Evolutionary conservation across 2,329 filamentous ascomycete genomes (phyloP), one percentile per base, ranked within the genome.

Genomic region (Colletotrichum sp.): DNA sequence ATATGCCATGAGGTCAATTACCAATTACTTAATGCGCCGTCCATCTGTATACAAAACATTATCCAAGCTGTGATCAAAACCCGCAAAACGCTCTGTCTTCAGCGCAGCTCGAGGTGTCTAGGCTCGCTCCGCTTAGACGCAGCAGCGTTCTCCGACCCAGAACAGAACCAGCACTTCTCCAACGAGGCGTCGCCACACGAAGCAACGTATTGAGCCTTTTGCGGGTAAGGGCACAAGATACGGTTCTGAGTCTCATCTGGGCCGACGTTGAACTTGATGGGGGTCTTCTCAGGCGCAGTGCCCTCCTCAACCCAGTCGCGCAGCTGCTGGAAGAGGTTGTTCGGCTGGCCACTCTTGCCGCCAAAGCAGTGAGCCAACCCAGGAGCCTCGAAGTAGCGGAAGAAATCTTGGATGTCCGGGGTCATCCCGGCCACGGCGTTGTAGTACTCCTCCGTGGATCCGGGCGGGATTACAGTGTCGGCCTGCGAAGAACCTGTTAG

Each of bases 221-320:
- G 77, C 3, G 81, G 80, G 72, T 81, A 83, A 55, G 80, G 80
- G 77, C 88, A 89, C 70, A 89, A 79, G 21, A 81, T 81, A 26
- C 87, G 82, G 48, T 82, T 80, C 48, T 85, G 70, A 2, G 34
- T 70, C 24, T 34, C 48, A 10, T 64, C 61, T 5, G 6, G 8
- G 16, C 72, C 74, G n/a, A 71, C 72, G 16, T 48, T 32, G 3
- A 61, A 48, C 9, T 66, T 73, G 36, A 78, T 63, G 55, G 61
- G 26, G 68, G 61, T 6, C 30, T 72, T 15, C 9, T 81, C 78
- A 1, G 82, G 82, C 0, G 75, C 77, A 8, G 74, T 79, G 8
- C 81, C 81, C 10, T 83, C 78, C 70, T 84, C 82, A 3, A 84
- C 82, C 83, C 82, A 84, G 8, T 72, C 71, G 4, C 77, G 76